Conservation (phyloP, 2,329 filamentous ascomycete genomes). For the Arthrobotrys entomopaga region DNA sequence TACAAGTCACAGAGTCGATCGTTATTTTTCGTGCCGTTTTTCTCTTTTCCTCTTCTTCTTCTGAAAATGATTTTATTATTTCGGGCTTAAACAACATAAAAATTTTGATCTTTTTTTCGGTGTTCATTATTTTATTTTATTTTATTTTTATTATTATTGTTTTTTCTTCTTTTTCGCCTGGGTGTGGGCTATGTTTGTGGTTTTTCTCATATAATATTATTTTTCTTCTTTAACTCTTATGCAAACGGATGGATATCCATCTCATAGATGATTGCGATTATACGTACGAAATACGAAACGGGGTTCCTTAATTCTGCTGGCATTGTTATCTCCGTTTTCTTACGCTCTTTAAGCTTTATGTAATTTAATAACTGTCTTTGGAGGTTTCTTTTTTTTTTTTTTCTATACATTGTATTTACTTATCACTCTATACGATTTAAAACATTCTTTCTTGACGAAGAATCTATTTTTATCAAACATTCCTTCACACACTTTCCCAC, state of each 20-base stretch:
- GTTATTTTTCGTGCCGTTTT: slow-evolving; percentile 5
- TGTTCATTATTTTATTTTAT: slow-evolving; percentile 14
- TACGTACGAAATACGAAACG: slow-evolving; percentile 14
- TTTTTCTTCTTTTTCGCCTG: background rate
- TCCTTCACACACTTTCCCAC: background rate
- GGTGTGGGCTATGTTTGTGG: slow-evolving; percentile 6
- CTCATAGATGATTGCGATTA: background rate
- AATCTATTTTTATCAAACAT: slow-evolving; percentile 5
- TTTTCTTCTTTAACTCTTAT: slow-evolving; percentile 2
- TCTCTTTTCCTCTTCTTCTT: slow-evolving; percentile 10
- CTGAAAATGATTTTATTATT: slow-evolving; percentile 14
- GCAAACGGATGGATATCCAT: slow-evolving; percentile 1
- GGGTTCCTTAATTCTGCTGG: slow-evolving; percentile 6
- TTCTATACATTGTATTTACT: slow-evolving; percentile 8
- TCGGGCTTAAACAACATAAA: slow-evolving; percentile 30
- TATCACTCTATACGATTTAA: background rate
- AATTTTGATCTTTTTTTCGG: slow-evolving; percentile 20
- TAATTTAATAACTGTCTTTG: slow-evolving; percentile 7
- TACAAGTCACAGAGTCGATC: slow-evolving; percentile 9
- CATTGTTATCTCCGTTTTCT: slow-evolving; percentile 19
- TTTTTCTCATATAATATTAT: slow-evolving; percentile 1
- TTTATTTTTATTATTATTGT: slow-evolving; percentile 1
- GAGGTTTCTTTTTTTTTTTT: background rate
- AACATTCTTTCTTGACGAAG: background rate
- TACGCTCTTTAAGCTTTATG: slow-evolving; percentile 21